These are phyloP conservation scores for Syzygium aromaticum DNA, from an alignment of 345 rosid genomes.

Conservation along the genomic window DNA sequence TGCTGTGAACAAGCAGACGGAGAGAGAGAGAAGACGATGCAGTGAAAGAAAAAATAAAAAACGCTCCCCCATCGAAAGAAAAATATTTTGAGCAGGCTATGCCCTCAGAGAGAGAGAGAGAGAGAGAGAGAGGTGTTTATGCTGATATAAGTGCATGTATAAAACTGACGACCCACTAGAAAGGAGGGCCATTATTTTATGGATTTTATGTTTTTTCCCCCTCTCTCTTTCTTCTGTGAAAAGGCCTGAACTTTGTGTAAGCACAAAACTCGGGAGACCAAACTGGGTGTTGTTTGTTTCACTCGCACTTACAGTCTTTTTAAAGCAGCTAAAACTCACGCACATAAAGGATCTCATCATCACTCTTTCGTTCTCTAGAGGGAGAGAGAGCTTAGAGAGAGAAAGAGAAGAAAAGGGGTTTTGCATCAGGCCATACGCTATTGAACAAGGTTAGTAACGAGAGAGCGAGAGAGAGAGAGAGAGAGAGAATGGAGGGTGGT, in stretches of 20 bases:
- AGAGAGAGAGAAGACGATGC: neutral
- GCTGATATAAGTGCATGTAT: neutral
- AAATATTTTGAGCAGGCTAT: neutral
- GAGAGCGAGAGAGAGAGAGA: constrained; percentile 1
- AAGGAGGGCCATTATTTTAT: constrained; percentile 34
- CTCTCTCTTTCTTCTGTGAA: constrained; percentile 39
- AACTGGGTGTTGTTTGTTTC: constrained; percentile 6
- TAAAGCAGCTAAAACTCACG: neutral
- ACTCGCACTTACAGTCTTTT: neutral
- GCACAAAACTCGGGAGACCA: constrained; percentile 93
- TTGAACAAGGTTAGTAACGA: constrained; percentile 10
- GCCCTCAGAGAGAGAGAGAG: neutral
- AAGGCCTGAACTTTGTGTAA: constrained; percentile 1
- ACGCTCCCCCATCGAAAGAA: neutral
- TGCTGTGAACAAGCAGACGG: neutral
- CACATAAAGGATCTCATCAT: constrained; percentile 3
- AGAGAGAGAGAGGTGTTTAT: neutral
- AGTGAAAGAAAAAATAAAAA: neutral
- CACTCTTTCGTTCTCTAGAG: neutral
- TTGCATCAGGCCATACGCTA: neutral
- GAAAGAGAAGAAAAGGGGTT: neutral
- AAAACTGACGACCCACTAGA: constrained; percentile 23
- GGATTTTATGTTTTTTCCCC: neutral
- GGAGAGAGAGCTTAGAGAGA: constrained; percentile 11
- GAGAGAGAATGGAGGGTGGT: constrained; percentile 65